Base-by-base conservation (phyloP, 371 early-diverging fungal species). In the Coemansia sp. region DNA sequence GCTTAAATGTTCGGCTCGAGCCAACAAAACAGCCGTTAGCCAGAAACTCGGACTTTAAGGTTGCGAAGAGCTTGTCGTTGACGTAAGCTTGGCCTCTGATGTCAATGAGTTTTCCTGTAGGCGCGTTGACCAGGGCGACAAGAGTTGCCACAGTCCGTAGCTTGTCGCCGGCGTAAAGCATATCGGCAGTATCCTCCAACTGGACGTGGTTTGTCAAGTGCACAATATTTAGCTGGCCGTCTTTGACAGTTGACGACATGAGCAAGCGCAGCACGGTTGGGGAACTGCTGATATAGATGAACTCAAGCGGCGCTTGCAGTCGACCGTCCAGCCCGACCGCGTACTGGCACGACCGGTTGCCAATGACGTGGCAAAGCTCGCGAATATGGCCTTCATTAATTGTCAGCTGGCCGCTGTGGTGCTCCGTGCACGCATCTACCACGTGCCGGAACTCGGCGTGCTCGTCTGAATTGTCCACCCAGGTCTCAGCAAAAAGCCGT, bases 11-110 rank as follows among this genome's bases (percentile, higher is more conserved):
- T 4, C 43, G n/a, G 9, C 80, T 81, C 53, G 82, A 84, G 58
- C 89, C 86, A 56, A 88, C 84, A 81, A 92, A 93, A n/a, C 88
- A 83, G 55, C 93, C 92, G 68, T 93, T 90, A 80, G 91, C 90
- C 77, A 97, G 82, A 84, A 95, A 94, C 46, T 86, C 84, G 46
- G 66, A 40, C 34, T 59, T 50, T 3, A 71, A 10, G 0, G 57
- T 39, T 24, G 67, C 66, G 11, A 80, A n/a, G 1, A 51, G 48
- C 42, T 68, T 18, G 14, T 68, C 77, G 10, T 63, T 24, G 42
- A 42, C 75, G 64, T 43, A 24, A 24, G 24, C 24, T 24, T 24
- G 24, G 24, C 24, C 24, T 24, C 24, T 24, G 24, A 24, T 24
- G 24, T 49, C 60, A 4, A 82, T 47, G 74, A 51, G 94, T 89